Evolutionary conservation across 2,329 filamentous ascomycete species (phyloP), one percentile per base, ranked within the genome.

Genomic region (Alternaria rosae): DNA sequence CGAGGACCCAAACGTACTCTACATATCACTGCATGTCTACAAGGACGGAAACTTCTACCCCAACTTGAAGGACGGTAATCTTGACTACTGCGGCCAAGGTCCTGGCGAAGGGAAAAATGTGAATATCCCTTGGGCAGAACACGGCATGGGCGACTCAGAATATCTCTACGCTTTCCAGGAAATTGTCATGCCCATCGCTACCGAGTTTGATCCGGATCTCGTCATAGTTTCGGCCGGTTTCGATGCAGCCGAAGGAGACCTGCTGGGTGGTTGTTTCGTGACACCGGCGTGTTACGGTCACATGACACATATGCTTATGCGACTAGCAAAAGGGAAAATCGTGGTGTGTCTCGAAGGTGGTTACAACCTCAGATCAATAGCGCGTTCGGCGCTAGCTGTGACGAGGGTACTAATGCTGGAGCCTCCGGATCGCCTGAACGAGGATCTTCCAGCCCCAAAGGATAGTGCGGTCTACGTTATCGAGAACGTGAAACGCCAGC

Each of bases 251-350:
- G 92, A 92, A 67, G 95, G 95, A 12, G 95, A 99, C 78, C 90
- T 95, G 74, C 86, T 99, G 2, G 95, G 95, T 53, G 93, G 92
- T 30, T 99, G 95, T 77, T 94, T 93, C 74, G 95, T 99, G 6
- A 91, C 93, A 1, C 95, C 95, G 0, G 82, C 89, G 5, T 97
- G 95, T 76, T 99, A 98, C 76, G 92, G 94, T 13, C 94, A 99
- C 76, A 98, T 99, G 95, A 98, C 95, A 15, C 93, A 97, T 76
- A 97, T 98, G 94, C 87, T 99, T 50, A 98, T 97, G 94, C 93
- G 92, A 3, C 85, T 99, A 20, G 94, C 95, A 1, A 86, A 89
- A 45, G 95, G 95, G 26, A 97, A 94, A 75, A 86, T 99, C 13
- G 92, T 92, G 3, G 94, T 97, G 9, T 97, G 94, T 75, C 85